Evolutionary conservation across 768 basidiomycete genomes (phyloP).

Genomic region (Galerina sulciceps): DNA sequence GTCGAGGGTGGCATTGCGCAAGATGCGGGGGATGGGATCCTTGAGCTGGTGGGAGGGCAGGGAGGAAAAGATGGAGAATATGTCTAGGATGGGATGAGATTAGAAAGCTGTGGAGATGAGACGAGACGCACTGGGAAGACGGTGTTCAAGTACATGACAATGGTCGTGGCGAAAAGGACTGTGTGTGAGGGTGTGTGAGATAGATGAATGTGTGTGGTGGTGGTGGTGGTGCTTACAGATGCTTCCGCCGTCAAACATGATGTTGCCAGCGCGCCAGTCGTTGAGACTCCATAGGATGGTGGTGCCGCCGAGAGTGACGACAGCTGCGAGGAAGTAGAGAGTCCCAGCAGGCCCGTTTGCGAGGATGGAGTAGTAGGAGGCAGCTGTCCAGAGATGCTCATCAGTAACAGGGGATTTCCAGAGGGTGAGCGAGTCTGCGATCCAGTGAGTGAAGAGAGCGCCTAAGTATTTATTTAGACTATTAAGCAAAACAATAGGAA

Average conservation of each 20-base stretch:
- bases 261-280: constrained; percentile 78
- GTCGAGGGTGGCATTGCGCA: constrained; percentile 71
- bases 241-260: constrained; percentile 92
- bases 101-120: background rate
- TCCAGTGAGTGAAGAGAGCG: constrained; percentile 87
- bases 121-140: constrained; percentile 78
- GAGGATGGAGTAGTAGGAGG: constrained; percentile 80
- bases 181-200: constrained; percentile 8
- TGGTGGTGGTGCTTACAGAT: constrained; percentile 71
- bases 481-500: too few relatives aligned
- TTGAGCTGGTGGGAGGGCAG: constrained; percentile 56
- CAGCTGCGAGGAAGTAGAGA: constrained; percentile 58
- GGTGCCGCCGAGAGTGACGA: constrained; percentile 61
- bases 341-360: constrained; percentile 63
- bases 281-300: constrained; percentile 80
- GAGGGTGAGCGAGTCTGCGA: constrained; percentile 87
- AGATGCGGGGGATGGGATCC: constrained; percentile 64
- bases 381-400: constrained; percentile 81
- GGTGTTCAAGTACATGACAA: constrained; percentile 73
- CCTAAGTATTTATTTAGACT: too few relatives aligned
- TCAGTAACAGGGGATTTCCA: constrained; percentile 92
- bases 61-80: constrained; percentile 60
- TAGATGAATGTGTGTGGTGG: constrained; percentile 1
- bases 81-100: constrained; percentile 39
- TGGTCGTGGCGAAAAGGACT: constrained; percentile 81